Conservation (phyloP, 129 eudicot genomes). For the Arctium minus region DNA sequence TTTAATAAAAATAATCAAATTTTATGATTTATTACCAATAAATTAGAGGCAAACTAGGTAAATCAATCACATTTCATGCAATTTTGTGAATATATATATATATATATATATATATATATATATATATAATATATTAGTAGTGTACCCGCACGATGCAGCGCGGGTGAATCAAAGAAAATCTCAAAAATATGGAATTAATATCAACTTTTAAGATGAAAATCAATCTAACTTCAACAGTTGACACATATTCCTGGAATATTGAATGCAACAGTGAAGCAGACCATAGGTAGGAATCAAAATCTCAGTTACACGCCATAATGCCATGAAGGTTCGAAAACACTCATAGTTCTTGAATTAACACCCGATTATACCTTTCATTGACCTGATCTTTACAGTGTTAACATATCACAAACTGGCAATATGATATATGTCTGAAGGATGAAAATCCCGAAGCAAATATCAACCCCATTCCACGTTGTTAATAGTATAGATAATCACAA, state of each 20-base stretch:
- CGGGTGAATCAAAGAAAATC: neutral
- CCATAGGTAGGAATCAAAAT: neutral
- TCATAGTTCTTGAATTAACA: neutral
- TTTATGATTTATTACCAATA: no score
- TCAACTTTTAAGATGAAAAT: neutral
- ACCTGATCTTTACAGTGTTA: slow-evolving; percentile 93
- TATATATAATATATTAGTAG: no score
- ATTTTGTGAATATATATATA: no score
- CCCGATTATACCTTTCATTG: slow-evolving; percentile 76
- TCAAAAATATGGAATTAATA: neutral
- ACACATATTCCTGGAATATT: neutral
- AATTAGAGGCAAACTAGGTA: no score
- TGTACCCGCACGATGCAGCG: no score
- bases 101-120: no score
- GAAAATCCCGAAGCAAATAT: slow-evolving; percentile 67
- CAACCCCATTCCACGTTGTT: neutral
- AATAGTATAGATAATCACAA: neutral
- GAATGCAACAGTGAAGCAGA: neutral
- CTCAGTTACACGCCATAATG: neutral
- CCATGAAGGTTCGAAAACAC: neutral
- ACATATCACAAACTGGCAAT: slow-evolving; percentile 99
- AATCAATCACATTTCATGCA: no score
- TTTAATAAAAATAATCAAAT: no score
- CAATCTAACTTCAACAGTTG: neutral
- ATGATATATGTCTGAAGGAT: slow-evolving; percentile 94